Evolutionary conservation across 208 protist species (phyloP), one percentile per base, ranked within the genome.

Genomic region (Herpetomonas muscarum): DNA sequence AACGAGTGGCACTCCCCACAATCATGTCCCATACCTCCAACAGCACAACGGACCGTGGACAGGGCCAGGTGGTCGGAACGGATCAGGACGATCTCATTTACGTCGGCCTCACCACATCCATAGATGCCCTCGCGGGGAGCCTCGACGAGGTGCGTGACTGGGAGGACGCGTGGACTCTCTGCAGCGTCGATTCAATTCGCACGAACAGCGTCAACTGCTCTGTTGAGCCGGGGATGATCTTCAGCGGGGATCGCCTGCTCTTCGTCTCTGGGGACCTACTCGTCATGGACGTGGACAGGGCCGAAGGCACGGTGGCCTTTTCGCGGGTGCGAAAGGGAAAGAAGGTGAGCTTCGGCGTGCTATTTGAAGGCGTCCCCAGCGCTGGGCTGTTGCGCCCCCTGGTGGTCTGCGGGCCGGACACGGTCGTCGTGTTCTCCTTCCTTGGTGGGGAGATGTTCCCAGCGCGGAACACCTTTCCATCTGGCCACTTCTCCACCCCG

Each of bases 161-260:
- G 74, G 66, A 79, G 46, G 79, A 93, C 55, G 79, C 76, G 17
- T 95, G 89, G 89, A 71, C 80, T 13, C 69, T 95, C 28, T 95
- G 85, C 73, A 87, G 64, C 67, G 48, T 75, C 37, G 85, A 95
- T 58, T 82, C 79, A 0, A 64, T 36, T 6, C 49, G 70, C 13
- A 87, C 82, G 13, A 95, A 92, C 58, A 90, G 69, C 62, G 64
- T 87, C n/a, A 90, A 92, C 65, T 95, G 85, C 72, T 87, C 67
- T 45, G 76, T 90, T 37, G 76, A 84, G 61, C 83, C 85, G 10
- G 72, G 77, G 1, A 91, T 94, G 71, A 85, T 92, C 21, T 87
- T 88, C 57, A 78, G 79, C 52, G 71, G 77, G 7, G 85, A 78
- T 26, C 62, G 72, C 22, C 69, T 74, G 46, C 69, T 92, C 7